These are phyloP conservation scores for Malassezia brasiliensis DNA, from an alignment of 1,284 basidiomycete genomes.

Conservation along the genomic window DNA sequence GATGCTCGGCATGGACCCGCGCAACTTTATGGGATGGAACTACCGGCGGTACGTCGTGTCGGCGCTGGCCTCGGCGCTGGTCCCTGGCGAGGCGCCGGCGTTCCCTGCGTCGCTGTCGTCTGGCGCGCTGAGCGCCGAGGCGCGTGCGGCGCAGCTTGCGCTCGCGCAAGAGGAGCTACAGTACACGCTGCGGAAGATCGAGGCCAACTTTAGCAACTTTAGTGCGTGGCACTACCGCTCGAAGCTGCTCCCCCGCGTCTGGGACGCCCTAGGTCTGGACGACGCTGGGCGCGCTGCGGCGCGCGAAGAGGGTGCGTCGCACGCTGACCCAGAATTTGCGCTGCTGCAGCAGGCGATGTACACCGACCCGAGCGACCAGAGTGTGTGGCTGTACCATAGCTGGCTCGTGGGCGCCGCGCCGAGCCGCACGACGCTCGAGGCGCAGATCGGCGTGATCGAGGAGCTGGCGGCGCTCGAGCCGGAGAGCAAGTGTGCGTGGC, in stretches of 20 bases:
- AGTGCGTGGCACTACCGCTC: conserved; percentile 97
- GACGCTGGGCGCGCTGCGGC: conserved; percentile 51
- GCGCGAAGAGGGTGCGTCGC: conserved; percentile 53
- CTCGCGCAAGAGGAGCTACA: conserved; percentile 29
- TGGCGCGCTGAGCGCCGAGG: neutral
- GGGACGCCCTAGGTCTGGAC: conserved; percentile 51
- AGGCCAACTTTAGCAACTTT: conserved; percentile 90
- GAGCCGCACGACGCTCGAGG: conserved; percentile 53
- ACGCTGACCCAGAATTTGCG: conserved; percentile 63
- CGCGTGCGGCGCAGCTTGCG: conserved; percentile 5
- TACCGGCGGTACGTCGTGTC: conserved; percentile 36
- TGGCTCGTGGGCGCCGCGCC: conserved; percentile 66
- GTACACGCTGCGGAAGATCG: conserved; percentile 73
- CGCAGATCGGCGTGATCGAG: conserved; percentile 71
- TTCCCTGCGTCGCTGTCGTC: conserved; percentile 13
- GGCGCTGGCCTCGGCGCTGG: conserved; percentile 20
- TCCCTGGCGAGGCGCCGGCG: neutral
- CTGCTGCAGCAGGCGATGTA: conserved; percentile 87
- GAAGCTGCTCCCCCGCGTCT: conserved; percentile 64
- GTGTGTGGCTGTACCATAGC: conserved; percentile 93
- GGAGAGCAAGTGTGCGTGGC: conserved; percentile 74
- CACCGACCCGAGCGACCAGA: conserved; percentile 91
- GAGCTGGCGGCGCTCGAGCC: conserved; percentile 83
- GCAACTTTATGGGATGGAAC: conserved; percentile 46
- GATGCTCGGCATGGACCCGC: conserved; percentile 43